Evolutionary conservation across 495 filamentous ascomycete genomes (phyloP).

Genomic region (Penicillium nucicola): DNA sequence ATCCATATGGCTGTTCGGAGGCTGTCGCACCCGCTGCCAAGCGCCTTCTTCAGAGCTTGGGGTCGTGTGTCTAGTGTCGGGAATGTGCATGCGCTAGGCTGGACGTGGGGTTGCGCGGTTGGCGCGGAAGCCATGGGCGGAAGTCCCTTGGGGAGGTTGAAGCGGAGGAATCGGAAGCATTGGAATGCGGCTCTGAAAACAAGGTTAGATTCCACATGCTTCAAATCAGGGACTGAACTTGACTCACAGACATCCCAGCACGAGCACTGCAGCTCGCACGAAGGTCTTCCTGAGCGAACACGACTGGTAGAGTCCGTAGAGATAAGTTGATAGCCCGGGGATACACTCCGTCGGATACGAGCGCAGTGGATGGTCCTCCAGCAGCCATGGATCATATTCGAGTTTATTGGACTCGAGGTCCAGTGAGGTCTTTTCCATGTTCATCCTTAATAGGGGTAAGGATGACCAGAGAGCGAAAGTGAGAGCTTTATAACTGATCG

Average conservation of each 20-base stretch:
- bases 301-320: slow-evolving; percentile 5
- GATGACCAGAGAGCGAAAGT: neutral
- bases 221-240: neutral
- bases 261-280: slow-evolving; percentile 22
- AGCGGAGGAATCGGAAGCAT: slow-evolving; percentile 7
- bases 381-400: slow-evolving; percentile 32
- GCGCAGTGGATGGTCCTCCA: slow-evolving; percentile 42
- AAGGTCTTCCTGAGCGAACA: slow-evolving; percentile 11
- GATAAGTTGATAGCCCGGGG: slow-evolving; percentile 20
- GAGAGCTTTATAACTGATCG: slow-evolving; percentile 3
- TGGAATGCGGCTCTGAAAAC: slow-evolving; percentile 17
- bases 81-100: slow-evolving; percentile 17
- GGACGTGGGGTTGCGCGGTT: neutral
- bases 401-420: slow-evolving; percentile 14
- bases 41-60: slow-evolving; percentile 15
- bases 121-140: neutral
- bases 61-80: slow-evolving; percentile 15
- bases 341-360: slow-evolving; percentile 36
- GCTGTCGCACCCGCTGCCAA: slow-evolving; percentile 18
- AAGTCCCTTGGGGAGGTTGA: neutral
- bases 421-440: neutral
- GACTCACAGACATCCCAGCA: slow-evolving; percentile 35
- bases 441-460: too few relatives aligned
- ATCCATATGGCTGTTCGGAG: slow-evolving; percentile 64
- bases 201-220: neutral